Base-by-base conservation (phyloP, 805 yeast species). In the Cyberlindnera euphorbiae region DNA sequence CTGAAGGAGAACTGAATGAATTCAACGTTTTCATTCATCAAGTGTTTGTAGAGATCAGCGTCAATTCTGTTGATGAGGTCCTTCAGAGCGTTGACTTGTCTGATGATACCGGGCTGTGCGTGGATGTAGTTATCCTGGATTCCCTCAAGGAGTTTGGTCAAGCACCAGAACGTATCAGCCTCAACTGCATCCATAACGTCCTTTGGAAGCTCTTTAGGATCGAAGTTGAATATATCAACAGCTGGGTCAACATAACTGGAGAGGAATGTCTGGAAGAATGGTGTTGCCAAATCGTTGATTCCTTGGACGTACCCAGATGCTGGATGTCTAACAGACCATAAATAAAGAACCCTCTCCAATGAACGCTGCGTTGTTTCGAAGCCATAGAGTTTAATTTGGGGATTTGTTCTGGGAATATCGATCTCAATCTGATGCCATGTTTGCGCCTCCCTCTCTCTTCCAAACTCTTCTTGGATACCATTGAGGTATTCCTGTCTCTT, bases 281-380 rank as follows among this genome's bases (percentile, higher is more conserved):
- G 97, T 2, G 97, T 90, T 12, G 80, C 86, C 33, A 90, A 68
- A 62, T 90, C 98, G 58, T 90, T 90, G 34, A 90, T 90, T 18
- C 98, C 98, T 64, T 90, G 98, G 15, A 90, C 98, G 59, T 90
- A 90, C 12, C 98, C 98, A 54, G 93, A 80, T 6, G 97, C 96
- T 1, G 98, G 97, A 56, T 93, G 97, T 47, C 97, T 71, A 17
- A 90, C 79, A 0, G 97, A 94, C 98, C 98, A 90, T 23, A 90
- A 65, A 53, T 88, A 90, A 36, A 90, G 63, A 8, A 93, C 78
- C 47, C 82, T 77, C 50, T 89, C 88, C 41, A 90, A 64, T 12
- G 94, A 77, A 37, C 78, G 64, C 49, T 90, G 97, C 0, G 93
- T 85, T 3, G 79, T 64, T 15, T 73, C 73, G 48, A 57, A 75